Evolutionary conservation across 345 rosid genomes (phyloP).

Genomic region (Gynandropsis gynandra): DNA sequence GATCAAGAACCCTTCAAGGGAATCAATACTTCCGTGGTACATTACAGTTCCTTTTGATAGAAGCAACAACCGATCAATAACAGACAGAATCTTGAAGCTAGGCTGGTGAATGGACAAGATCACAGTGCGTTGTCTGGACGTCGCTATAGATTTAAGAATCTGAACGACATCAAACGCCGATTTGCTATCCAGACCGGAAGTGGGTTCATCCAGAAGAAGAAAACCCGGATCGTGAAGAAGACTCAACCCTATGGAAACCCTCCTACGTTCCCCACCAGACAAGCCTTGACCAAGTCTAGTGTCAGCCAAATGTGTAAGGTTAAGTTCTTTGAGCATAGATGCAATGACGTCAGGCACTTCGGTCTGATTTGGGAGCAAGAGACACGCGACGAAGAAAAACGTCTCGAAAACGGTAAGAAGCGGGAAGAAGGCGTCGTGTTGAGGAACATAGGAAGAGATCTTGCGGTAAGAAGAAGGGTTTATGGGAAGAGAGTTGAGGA

Average conservation of each 20-base stretch:
- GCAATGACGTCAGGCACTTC: conserved; percentile 28
- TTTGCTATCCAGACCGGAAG: conserved; percentile 78
- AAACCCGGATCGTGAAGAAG: conserved; percentile 83
- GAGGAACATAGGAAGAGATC: conserved; percentile 85
- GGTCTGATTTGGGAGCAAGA: conserved; percentile 42
- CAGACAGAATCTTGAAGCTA: conserved; percentile 77
- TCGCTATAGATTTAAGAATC: conserved; percentile 54
- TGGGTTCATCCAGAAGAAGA: conserved; percentile 84
- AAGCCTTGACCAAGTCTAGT: conserved; percentile 49
- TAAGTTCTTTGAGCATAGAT: conserved; percentile 57
- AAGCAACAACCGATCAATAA: conserved; percentile 54
- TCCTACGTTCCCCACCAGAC: conserved; percentile 80
- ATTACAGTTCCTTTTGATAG: conserved; percentile 66
- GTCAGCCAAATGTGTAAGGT: conserved; percentile 46
- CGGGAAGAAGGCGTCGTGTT: conserved; percentile 68
- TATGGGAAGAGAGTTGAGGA: conserved; percentile 62
- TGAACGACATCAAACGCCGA: conserved; percentile 75
- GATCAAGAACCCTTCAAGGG: conserved; percentile 49
- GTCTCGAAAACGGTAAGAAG: conserved; percentile 75
- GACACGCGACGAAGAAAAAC: conserved; percentile 61
- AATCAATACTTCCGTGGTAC: conserved; percentile 57
- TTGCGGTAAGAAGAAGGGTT: conserved; percentile 76
- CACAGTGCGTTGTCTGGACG: conserved; percentile 59
- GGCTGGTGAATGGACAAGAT: conserved; percentile 94
- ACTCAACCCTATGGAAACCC: conserved; percentile 82